Evolutionary conservation across 139 green algal species (phyloP).

Genomic region (Trebouxia sp.): DNA sequence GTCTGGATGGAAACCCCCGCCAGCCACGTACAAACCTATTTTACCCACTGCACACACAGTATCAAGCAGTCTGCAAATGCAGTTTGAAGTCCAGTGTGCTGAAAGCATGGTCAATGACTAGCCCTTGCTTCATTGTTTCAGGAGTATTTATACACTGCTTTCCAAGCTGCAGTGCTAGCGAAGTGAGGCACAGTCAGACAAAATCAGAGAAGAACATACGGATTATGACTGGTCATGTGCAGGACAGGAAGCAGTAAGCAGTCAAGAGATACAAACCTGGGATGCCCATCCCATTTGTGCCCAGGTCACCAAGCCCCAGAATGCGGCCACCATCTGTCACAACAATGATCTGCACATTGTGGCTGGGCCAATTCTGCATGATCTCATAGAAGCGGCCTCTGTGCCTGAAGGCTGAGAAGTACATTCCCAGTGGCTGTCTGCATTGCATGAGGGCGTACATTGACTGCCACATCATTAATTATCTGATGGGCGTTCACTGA

Average conservation of each 20-base stretch:
- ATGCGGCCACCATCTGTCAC: slow-evolving; percentile 74
- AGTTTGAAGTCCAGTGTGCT: too few relatives aligned
- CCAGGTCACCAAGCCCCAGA: slow-evolving; percentile 70
- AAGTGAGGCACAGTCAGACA: too few relatives aligned
- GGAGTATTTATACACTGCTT: too few relatives aligned
- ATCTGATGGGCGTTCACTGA: too few relatives aligned
- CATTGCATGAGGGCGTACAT: background rate
- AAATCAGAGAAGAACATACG: background rate
- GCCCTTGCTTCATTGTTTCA: too few relatives aligned
- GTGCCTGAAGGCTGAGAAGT: slow-evolving; percentile 56
- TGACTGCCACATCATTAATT: too few relatives aligned
- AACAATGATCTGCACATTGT: slow-evolving; percentile 62
- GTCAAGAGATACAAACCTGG: slow-evolving; percentile 35
- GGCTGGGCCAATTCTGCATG: slow-evolving; percentile 52
- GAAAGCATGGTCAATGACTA: too few relatives aligned
- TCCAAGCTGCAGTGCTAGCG: too few relatives aligned
- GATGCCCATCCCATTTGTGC: slow-evolving; percentile 66
- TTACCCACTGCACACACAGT: slow-evolving; percentile 64
- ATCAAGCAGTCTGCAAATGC: too few relatives aligned
- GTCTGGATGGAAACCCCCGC: slow-evolving; percentile 53
- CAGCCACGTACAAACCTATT: slow-evolving; percentile 65
- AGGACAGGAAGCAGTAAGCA: background rate
- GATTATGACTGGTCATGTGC: background rate
- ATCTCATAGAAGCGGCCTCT: slow-evolving; percentile 46
- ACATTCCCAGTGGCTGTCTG: slow-evolving; percentile 55